Conservation (phyloP, 345 rosid species). For the Salix exigua region DNA sequence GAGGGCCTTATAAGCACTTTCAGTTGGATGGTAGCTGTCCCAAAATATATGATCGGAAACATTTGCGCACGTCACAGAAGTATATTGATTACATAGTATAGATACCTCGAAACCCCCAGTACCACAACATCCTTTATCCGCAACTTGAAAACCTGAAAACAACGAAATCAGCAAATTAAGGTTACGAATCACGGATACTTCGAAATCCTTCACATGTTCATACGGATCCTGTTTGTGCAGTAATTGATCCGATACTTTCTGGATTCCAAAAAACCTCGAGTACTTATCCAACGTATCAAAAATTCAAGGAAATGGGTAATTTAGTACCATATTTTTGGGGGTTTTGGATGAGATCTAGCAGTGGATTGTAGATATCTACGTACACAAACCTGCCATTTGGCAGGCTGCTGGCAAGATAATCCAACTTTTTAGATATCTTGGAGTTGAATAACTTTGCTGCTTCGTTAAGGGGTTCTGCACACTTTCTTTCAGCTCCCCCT, state of each 20-base stretch:
- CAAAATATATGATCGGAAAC: slow-evolving; percentile 32
- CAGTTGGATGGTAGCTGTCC: slow-evolving; percentile 47
- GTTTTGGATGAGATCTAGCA: slow-evolving; percentile 44
- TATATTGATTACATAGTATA: slow-evolving; percentile 19
- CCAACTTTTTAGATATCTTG: slow-evolving; percentile 26
- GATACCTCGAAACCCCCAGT: slow-evolving; percentile 30
- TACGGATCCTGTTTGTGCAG: not conserved
- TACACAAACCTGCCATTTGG: slow-evolving; percentile 33
- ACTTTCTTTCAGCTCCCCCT: slow-evolving; percentile 24
- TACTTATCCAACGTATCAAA: not conserved
- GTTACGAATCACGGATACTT: not conserved
- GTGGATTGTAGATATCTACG: slow-evolving; percentile 49
- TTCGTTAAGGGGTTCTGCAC: slow-evolving; percentile 32
- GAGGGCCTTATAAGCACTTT: slow-evolving; percentile 25
- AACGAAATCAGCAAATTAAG: not conserved
- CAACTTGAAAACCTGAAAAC: slow-evolving; percentile 38
- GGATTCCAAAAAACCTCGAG: not conserved
- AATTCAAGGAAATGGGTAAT: not conserved
- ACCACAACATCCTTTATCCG: slow-evolving; percentile 45
- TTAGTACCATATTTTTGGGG: slow-evolving; percentile 51
- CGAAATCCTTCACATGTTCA: not conserved
- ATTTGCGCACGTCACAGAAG: slow-evolving; percentile 22
- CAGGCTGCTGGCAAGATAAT: slow-evolving; percentile 29
- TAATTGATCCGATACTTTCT: not conserved
- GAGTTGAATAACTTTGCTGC: slow-evolving; percentile 43